A percentile compares a stretch with the other conserved stretches of the same genome.
phyloP scores from a whole-genome alignment of 129 eudicot genomes.

The Artemisia tridentata region DNA sequence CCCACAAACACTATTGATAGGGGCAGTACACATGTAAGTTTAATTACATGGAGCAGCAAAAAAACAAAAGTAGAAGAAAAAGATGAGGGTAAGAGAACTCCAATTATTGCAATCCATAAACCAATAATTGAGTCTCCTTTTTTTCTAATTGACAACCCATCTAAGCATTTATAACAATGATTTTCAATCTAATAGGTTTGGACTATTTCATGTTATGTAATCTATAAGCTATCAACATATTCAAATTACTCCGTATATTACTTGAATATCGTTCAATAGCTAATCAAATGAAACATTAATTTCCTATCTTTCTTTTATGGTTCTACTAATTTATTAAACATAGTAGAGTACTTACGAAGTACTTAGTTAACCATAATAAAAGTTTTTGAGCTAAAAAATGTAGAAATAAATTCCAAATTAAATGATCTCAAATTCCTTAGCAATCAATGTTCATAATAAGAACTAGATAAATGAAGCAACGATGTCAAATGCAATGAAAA shows the following conservation, averaged over 20 bases:
- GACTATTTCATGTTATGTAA: conserved; percentile 12
- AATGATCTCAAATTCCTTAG: neutral
- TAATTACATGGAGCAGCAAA: conserved; percentile 30
- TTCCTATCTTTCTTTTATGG: too few species aligned
- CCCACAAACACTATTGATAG: conserved; percentile 35
- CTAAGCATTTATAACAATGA: conserved; percentile 15
- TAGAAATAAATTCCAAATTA: neutral
- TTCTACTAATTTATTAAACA: too few species aligned
- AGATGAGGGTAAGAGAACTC: conserved; percentile 31
- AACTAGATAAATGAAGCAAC: conserved; percentile 6
- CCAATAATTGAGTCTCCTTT: conserved; percentile 43
- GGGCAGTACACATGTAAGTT: conserved; percentile 25
- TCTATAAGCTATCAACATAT: neutral
- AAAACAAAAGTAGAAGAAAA: conserved; percentile 34
- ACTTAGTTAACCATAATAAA: neutral
- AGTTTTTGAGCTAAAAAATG: neutral
- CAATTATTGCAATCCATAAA: conserved; percentile 43
- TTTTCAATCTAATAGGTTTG: conserved; percentile 14
- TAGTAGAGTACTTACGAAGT: too few species aligned
- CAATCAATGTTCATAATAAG: conserved; percentile 17
- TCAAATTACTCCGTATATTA: neutral
- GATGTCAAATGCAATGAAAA: neutral
- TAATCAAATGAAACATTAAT: too few species aligned
- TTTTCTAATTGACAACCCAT: conserved; percentile 26
- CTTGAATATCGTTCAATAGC: too few species aligned